Percentiles rank a stretch among this genome's conserved stretches.
Conservation (phyloP, 345 rosid genomes). For the Rhodamnia argentea region DNA sequence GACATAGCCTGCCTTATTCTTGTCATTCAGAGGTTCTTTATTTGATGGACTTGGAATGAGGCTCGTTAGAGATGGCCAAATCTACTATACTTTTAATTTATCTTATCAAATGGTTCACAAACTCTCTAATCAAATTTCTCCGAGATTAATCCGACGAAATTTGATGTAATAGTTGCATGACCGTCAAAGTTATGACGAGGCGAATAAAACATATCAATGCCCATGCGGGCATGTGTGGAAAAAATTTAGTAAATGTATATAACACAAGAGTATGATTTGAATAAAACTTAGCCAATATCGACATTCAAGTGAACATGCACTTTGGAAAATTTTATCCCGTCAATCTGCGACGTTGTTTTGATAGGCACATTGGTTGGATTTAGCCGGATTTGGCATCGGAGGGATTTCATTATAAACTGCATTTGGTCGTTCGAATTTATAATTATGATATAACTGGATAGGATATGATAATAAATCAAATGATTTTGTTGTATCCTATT, state of each 20-base stretch:
- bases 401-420: neutral
- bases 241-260: too few species aligned
- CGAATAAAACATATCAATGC: neutral
- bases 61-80: fast-evolving
- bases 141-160: fast-evolving
- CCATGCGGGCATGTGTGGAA: neutral
- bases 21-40: too few species aligned
- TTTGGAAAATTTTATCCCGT: neutral
- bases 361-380: too few species aligned
- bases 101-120: neutral
- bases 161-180: fast-evolving
- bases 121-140: neutral
- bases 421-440: too few species aligned
- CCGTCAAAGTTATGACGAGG: neutral
- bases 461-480: too few species aligned
- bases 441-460: too few species aligned
- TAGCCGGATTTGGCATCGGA: neutral
- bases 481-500: too few species aligned
- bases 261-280: neutral
- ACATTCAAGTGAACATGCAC: neutral
- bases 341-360: neutral
- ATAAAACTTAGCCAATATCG: neutral
- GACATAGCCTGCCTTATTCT: too few species aligned
- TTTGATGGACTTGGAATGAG: neutral
- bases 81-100: fast-evolving